phyloP scores from a whole-genome alignment of 2,329 filamentous ascomycete species.

The Aspergillus versicolor region DNA sequence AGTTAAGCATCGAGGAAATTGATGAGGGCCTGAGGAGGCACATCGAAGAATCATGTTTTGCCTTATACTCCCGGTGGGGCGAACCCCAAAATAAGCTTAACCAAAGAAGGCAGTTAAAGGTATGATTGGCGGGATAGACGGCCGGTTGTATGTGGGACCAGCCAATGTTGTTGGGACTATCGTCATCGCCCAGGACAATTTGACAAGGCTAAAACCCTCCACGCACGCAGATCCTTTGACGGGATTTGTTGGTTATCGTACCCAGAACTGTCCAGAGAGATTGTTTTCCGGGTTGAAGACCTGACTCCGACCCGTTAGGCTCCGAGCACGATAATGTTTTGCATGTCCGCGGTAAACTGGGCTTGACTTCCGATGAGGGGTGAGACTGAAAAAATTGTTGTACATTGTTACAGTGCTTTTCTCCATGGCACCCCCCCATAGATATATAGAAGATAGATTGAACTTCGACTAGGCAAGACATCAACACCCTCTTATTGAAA shows the following conservation, averaged over 20 bases:
- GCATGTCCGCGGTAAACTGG: background rate
- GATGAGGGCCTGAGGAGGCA: too few species aligned
- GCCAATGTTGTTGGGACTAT: background rate
- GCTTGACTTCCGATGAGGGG: background rate
- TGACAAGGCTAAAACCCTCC: background rate
- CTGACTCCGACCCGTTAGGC: background rate
- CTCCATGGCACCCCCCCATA: too few species aligned
- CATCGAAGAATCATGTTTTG: too few species aligned
- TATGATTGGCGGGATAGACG: background rate
- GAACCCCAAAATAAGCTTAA: background rate
- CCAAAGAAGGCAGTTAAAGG: background rate
- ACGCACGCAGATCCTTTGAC: background rate
- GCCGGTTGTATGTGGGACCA: background rate
- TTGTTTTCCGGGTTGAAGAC: too few species aligned
- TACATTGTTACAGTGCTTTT: background rate
- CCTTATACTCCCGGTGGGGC: too few species aligned
- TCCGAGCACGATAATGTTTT: constrained; percentile 1
- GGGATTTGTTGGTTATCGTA: background rate
- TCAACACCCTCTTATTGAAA: background rate
- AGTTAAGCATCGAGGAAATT: too few species aligned
- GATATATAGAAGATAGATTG: too few species aligned
- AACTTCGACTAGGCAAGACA: background rate
- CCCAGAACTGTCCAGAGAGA: background rate
- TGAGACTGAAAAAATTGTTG: background rate
- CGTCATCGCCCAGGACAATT: background rate